Evolutionary conservation across 176 grass and related monocot species (phyloP).

Genomic region (Alloteropsis semialata): DNA sequence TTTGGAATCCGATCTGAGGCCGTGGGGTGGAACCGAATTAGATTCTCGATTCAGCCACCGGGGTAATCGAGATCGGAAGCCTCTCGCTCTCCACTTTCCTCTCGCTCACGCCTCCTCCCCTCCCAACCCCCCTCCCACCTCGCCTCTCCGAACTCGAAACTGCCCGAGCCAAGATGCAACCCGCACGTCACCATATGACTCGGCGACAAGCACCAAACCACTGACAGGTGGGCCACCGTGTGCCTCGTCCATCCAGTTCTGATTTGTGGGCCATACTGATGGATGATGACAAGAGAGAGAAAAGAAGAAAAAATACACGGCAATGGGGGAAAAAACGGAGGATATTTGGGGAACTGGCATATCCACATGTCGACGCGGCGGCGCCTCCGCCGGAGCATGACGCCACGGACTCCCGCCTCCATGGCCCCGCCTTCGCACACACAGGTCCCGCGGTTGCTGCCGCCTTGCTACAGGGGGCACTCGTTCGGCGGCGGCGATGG

Average conservation of each 20-base stretch:
- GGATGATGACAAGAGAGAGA: neutral
- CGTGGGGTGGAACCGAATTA: slow-evolving; percentile 15
- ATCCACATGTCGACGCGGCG: too few species aligned
- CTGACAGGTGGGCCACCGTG: neutral
- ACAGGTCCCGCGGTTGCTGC: neutral
- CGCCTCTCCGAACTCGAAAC: slow-evolving; percentile 17
- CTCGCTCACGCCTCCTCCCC: slow-evolving; percentile 37
- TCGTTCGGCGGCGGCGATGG: neutral
- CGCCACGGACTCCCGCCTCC: too few species aligned
- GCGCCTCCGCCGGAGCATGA: neutral
- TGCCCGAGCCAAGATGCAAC: slow-evolving; percentile 1
- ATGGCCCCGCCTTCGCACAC: neutral
- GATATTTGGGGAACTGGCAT: neutral
- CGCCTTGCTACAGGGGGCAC: neutral
- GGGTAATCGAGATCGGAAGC: slow-evolving; percentile 23
- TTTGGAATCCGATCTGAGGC: slow-evolving; percentile 9
- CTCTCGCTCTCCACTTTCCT: slow-evolving; percentile 17
- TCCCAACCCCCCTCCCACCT: neutral
- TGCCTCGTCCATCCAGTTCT: neutral
- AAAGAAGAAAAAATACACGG: neutral
- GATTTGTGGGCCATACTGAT: neutral
- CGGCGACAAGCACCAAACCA: neutral
- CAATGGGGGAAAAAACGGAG: neutral
- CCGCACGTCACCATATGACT: slow-evolving; percentile 1
- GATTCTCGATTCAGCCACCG: slow-evolving; percentile 18